Percentiles rank a stretch among this genome's conserved stretches.
These are phyloP conservation scores for Bondarzewia mesenterica DNA, from an alignment of 1,284 basidiomycete species.

Conservation along the genomic window DNA sequence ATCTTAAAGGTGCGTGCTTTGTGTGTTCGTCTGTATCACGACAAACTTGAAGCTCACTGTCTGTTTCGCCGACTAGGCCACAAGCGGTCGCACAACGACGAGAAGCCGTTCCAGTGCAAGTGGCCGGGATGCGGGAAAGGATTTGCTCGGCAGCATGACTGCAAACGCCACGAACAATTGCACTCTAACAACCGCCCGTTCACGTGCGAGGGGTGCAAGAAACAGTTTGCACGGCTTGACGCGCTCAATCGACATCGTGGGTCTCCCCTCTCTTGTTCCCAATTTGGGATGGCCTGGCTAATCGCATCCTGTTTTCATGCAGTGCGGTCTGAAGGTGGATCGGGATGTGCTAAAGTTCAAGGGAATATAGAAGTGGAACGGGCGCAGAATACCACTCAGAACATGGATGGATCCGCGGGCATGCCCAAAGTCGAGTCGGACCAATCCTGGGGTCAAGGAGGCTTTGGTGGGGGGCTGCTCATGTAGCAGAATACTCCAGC, in stretches of 20 bases:
- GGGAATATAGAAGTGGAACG: conserved; percentile 7
- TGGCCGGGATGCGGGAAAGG: conserved; percentile 82
- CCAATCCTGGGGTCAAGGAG: background rate
- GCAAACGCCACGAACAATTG: conserved; percentile 75
- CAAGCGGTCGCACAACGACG: conserved; percentile 76
- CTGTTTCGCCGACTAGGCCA: conserved; percentile 62
- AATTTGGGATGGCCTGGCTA: background rate
- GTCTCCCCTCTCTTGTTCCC: conserved; percentile 22
- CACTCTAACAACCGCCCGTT: conserved; percentile 73
- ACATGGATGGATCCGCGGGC: too few species aligned
- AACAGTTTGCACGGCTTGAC: conserved; percentile 75
- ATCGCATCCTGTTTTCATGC: conserved; percentile 6
- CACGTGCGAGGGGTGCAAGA: conserved; percentile 69
- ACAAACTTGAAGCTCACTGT: too few species aligned
- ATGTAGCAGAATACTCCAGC: too few species aligned
- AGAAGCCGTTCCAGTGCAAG: conserved; percentile 77
- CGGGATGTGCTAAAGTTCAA: conserved; percentile 39
- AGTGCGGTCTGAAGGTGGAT: conserved; percentile 52
- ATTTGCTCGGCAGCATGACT: conserved; percentile 80
- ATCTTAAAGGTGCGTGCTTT: conserved; percentile 67
- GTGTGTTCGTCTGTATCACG: too few species aligned
- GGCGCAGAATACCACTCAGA: background rate
- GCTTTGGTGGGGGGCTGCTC: background rate
- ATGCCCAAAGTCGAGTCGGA: background rate
- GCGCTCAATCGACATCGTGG: conserved; percentile 70